Evolutionary conservation across 441 rosid genomes (phyloP).

Genomic region (Viola pubescens): DNA sequence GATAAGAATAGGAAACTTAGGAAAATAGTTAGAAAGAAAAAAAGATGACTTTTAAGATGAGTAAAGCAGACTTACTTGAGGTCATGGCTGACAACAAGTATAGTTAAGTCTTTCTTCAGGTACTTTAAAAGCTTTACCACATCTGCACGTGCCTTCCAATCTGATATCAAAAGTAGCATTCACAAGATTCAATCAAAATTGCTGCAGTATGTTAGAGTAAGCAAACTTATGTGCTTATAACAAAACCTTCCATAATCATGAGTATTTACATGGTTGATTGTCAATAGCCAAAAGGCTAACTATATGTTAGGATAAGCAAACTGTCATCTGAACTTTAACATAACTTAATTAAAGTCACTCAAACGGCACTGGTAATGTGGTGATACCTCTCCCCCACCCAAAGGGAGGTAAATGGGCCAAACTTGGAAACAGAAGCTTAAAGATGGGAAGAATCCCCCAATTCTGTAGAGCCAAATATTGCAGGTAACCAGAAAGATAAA

Average conservation of each 20-base stretch:
- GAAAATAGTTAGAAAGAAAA: not conserved
- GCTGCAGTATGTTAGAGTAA: slow-evolving; percentile 5
- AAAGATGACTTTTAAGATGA: not conserved
- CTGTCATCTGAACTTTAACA: no score
- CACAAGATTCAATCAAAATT: not conserved
- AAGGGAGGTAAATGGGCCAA: no score
- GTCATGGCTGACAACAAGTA: slow-evolving; percentile 91
- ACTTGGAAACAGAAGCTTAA: no score
- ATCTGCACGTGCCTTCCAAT: slow-evolving; percentile 93
- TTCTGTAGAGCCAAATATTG: no score
- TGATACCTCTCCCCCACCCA: no score
- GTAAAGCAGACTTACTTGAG: slow-evolving; percentile 49
- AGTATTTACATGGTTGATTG: not conserved
- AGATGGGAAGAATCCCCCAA: no score
- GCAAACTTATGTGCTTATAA: not conserved
- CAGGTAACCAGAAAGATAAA: no score
- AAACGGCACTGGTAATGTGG: no score
- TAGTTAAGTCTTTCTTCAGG: slow-evolving; percentile 71
- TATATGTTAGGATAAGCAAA: not conserved
- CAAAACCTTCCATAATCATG: no score
- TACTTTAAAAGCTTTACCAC: slow-evolving; percentile 77
- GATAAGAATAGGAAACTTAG: not conserved
- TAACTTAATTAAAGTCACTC: no score
- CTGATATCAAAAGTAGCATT: slow-evolving; percentile 29
- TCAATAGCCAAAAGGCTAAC: not conserved